These are phyloP conservation scores for Amaranthus tricolor DNA, from an alignment of 179 eudicot species.

Conservation along the genomic window DNA sequence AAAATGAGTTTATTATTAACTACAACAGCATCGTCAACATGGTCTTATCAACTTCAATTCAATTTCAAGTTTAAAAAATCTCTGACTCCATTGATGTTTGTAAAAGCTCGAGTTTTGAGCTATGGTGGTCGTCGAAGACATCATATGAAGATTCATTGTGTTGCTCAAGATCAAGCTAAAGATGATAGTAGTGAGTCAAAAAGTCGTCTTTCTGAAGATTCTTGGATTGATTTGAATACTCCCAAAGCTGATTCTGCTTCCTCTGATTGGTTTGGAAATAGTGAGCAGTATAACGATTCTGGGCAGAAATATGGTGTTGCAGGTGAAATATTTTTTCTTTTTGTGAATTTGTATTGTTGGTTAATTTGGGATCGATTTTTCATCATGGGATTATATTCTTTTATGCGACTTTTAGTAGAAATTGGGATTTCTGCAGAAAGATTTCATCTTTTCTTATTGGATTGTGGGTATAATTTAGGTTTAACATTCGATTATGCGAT, in stretches of 20 bases:
- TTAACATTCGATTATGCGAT: no score
- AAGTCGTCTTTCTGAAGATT: constrained; percentile 23
- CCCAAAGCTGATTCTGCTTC: constrained; percentile 34
- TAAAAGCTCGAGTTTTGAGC: constrained; percentile 21
- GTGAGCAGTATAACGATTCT: constrained; percentile 34
- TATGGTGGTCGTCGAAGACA: constrained; percentile 16
- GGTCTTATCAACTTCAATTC: constrained; percentile 72
- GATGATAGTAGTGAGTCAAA: constrained; percentile 25
- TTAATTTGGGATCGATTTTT: no score
- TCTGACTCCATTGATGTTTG: constrained; percentile 24
- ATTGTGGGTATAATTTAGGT: no score
- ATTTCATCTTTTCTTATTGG: no score
- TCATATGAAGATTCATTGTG: constrained; percentile 31
- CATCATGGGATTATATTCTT: no score
- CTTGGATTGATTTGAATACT: constrained; percentile 36
- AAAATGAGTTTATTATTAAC: constrained; percentile 41
- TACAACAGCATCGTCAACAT: constrained; percentile 36
- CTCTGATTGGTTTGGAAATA: constrained; percentile 65
- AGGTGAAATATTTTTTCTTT: constrained; percentile 40
- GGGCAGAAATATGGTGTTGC: constrained; percentile 40
- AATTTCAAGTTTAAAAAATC: constrained; percentile 48
- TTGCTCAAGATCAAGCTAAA: constrained; percentile 32
- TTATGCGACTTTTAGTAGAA: no score
- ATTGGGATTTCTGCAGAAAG: no score
- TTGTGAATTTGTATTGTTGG: background rate